Evolutionary conservation across 768 basidiomycete genomes (phyloP), one percentile per base, ranked within the genome.

Genomic region (Rhodotorula taiwanensis): DNA sequence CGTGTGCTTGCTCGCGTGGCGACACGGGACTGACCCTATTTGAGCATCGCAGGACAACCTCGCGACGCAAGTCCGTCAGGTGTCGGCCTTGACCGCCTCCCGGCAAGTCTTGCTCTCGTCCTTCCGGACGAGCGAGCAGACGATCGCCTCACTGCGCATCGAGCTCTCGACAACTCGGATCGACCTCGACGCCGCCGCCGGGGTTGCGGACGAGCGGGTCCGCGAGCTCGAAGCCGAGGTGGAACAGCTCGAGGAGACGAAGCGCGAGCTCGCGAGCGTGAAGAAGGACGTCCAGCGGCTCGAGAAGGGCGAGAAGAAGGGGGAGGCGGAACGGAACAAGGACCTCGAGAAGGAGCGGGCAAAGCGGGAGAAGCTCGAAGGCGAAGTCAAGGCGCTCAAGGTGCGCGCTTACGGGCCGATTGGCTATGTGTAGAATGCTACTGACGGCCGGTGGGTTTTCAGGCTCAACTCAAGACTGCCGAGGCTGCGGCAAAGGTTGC

Each of bases 361-460:
- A 20, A 59, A 39, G 45, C 25, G 54, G 4, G 43, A 48, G 31
- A 58, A 62, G 34, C 28, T 49, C 14, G 60, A 62, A 25, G 33
- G 30, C 11, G 60, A 69, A 28, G 27, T 54, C 57, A 65, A 65
- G 63, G 63, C 65, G 25, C 50, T 64, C 63, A 69, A 65, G 67
- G 67, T 64, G 5, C 34, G 59, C n/a, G 14, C 1, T 11, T 25
- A n/a, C 15, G 9, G 14, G 20, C 31, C 20, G 16, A 14, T 16
- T n/a, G 47, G 21, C 27, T 39, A 28, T 5, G 2, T 25, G 39
- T 23, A 13, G 16, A 20, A 45, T 20, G 20, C 27, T 27, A 3
- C 52, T 11, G 5, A 23, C 50, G 55, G 9, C 27, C n/a, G 16
- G 2, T 2, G 9, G 36, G 36, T 16, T 28, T 54, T 31, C 55